These are phyloP conservation scores for Castanospermum australe DNA, from an alignment of 306 rosid species.

Conservation along the genomic window DNA sequence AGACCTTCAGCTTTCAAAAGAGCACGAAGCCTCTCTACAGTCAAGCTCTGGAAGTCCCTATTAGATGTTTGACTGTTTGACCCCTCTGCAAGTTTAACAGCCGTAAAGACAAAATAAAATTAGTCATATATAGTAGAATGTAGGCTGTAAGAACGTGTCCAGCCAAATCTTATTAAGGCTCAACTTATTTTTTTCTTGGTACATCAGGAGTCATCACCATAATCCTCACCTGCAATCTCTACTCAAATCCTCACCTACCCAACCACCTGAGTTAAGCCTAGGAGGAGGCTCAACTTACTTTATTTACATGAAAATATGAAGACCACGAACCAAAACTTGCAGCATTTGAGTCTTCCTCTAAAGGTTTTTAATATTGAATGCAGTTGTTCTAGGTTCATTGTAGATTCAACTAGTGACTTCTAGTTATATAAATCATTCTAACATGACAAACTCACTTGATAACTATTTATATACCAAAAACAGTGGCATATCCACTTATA, in stretches of 20 bases:
- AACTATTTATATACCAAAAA: not conserved
- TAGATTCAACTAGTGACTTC: slow-evolving; percentile 10
- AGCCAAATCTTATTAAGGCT: not conserved
- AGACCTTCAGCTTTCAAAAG: slow-evolving; percentile 83
- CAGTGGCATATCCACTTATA: not conserved
- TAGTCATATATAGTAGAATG: not conserved
- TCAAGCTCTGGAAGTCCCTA: slow-evolving; percentile 70
- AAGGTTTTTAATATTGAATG: not conserved
- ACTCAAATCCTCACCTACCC: not conserved
- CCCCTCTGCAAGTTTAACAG: slow-evolving; percentile 58
- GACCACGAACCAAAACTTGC: not conserved
- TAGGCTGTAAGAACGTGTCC: not conserved
- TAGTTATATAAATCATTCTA: not conserved
- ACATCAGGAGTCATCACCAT: not conserved
- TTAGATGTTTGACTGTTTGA: slow-evolving; percentile 62
- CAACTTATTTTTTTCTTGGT: not conserved
- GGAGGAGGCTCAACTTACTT: not conserved
- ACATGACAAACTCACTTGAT: not conserved
- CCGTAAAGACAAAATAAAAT: not conserved
- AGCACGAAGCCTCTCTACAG: slow-evolving; percentile 92
- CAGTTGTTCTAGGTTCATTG: not conserved
- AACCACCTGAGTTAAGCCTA: not conserved
- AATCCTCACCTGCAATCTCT: not conserved
- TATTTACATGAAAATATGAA: not conserved
- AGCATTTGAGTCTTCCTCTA: not conserved